Conservation (phyloP, 345 rosid species). For the Acer yangbiense region DNA sequence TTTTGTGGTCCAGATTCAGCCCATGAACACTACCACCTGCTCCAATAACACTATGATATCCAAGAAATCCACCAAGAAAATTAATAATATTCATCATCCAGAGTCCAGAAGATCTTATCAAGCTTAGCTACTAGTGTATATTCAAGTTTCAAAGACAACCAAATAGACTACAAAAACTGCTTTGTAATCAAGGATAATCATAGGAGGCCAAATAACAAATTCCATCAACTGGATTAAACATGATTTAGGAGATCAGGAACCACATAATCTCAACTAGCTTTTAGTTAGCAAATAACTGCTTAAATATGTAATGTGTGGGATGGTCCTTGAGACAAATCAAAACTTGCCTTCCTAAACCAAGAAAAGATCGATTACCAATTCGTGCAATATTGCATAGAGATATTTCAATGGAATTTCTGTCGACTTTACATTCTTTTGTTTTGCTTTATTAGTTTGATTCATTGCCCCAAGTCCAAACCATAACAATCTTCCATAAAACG, state of each 20-base stretch:
- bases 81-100: background rate
- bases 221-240: background rate
- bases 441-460: background rate
- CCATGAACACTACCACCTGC: slow-evolving; percentile 35
- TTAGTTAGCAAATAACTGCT: background rate
- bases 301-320: background rate
- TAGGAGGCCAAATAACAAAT: no score
- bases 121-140: no score
- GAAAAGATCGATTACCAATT: no score
- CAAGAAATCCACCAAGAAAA: slow-evolving; percentile 9
- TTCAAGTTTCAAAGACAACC: no score
- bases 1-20: slow-evolving; percentile 33
- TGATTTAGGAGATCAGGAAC: background rate
- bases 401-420: no score
- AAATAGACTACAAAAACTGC: background rate
- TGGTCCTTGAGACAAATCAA: background rate
- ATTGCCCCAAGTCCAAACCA: background rate
- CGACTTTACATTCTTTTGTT: no score
- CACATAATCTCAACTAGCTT: background rate
- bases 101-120: background rate
- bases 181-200: background rate
- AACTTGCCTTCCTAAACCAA: background rate
- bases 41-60: slow-evolving; percentile 19
- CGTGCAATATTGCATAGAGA: background rate
- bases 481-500: background rate